Conservation (phyloP, 2,329 filamentous ascomycete genomes). For the Trichoderma koningii region DNA sequence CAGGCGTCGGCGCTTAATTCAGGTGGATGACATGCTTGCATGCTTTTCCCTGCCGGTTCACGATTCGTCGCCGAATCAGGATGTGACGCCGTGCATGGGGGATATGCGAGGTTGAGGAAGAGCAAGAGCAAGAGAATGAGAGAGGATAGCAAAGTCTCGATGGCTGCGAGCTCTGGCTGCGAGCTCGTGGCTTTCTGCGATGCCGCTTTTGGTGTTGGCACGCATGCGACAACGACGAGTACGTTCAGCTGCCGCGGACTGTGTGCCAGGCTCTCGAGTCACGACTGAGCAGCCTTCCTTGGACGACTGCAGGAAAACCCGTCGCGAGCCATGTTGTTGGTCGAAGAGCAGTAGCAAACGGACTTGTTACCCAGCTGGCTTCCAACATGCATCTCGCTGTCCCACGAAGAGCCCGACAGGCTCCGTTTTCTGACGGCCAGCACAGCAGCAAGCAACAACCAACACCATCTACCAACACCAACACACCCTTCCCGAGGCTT, state of each 20-base stretch:
- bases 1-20: conserved; percentile 61
- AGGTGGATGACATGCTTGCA: conserved; percentile 46
- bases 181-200: not conserved
- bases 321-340: conserved; percentile 15
- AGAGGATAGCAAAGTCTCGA: not conserved
- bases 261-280: not conserved
- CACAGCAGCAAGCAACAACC: not conserved
- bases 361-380: conserved; percentile 1
- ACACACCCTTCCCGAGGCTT: not conserved
- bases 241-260: not conserved
- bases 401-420: not conserved
- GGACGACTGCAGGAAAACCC: not conserved
- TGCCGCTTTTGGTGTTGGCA: not conserved
- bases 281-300: not conserved
- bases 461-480: too few species aligned
- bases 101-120: conserved; percentile 10
- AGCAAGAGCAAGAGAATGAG: not conserved
- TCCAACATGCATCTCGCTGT: conserved; percentile 4
- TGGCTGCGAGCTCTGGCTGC: not conserved
- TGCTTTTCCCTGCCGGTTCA: conserved; percentile 47
- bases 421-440: conserved; percentile 10
- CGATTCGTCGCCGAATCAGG: conserved; percentile 31
- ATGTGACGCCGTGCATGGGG: not conserved
- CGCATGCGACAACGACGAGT: too few species aligned
- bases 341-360: not conserved